Evolutionary conservation across 331 rosid genomes (phyloP), one percentile per base, ranked within the genome.

Genomic region (Rosa hybrid): DNA sequence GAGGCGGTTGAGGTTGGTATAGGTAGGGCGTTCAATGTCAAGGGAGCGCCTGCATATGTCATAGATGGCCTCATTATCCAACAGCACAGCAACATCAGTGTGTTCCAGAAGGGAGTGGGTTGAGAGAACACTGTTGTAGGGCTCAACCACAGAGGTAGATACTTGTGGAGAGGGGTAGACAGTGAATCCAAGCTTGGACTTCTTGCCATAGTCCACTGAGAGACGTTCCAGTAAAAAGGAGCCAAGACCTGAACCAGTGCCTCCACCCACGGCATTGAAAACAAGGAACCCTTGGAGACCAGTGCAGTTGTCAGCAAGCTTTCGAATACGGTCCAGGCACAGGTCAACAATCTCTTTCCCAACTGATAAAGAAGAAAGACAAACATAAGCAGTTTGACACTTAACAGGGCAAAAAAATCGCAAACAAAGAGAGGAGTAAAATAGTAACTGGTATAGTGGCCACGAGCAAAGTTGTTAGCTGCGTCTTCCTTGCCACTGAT

Each of bases 141-240:
- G 94, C 90, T 90, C 94, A 77, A 90, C 94, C 63, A 88, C 92
- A 67, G 94, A 90, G 64, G 94, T 90, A 41, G 92, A 90, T n/a
- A 90, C 94, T 81, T 90, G 92, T 0, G 94, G 92, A 11, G 94
- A 90, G 5, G 94, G 94, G 51, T 90, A 90, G 59, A 90, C 92
- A 17, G 92, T 90, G 82, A 90, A 90, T 56, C 94, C 94, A 17
- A 90, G 94, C 88, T 90, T 90, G 27, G 93, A 90, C 74, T 90
- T 90, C 80, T 90, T 90, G 74, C 94, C 94, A 21, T 90, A 90
- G 86, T 90, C 94, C 79, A 90, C 94, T 0, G 92, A 90, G 30
- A 90, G 94, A 23, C 94, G 91, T 78, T 88, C 94, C 67, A 90
- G 78, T 64, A 90, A 76, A 78, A 90, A 92, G 73, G 94, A 90